Evolutionary conservation across 2,329 filamentous ascomycete genomes (phyloP).

Genomic region (Onygenales sp.): DNA sequence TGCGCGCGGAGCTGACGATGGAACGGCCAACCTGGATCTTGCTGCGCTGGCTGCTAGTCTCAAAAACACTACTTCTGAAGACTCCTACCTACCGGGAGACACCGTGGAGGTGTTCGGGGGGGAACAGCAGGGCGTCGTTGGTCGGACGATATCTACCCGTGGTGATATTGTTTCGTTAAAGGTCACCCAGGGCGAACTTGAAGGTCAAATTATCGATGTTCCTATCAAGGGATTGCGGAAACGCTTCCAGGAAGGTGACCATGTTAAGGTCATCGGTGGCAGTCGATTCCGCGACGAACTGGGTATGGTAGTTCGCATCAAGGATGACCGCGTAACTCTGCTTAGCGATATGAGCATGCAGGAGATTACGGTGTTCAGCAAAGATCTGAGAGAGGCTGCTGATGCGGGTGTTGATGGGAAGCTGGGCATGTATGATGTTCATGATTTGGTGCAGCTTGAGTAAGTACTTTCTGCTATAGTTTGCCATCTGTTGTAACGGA

Average conservation of each 20-base stretch:
- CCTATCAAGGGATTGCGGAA: slow-evolving; percentile 88
- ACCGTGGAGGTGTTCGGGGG: slow-evolving; percentile 94
- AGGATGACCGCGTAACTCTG: slow-evolving; percentile 83
- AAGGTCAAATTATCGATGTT: slow-evolving; percentile 79
- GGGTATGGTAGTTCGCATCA: slow-evolving; percentile 91
- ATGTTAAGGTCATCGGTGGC: slow-evolving; percentile 96
- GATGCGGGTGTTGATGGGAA: slow-evolving; percentile 78
- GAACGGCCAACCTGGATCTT: slow-evolving; percentile 86
- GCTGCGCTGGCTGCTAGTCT: slow-evolving; percentile 82
- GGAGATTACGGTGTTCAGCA: slow-evolving; percentile 96
- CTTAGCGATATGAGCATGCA: slow-evolving; percentile 86
- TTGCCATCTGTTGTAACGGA: not conserved
- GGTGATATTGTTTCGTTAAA: slow-evolving; percentile 85
- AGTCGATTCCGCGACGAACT: slow-evolving; percentile 92
- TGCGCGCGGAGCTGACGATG: slow-evolving; percentile 77
- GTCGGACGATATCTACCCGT: slow-evolving; percentile 75
- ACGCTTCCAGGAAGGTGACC: slow-evolving; percentile 84
- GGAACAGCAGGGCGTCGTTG: slow-evolving; percentile 85
- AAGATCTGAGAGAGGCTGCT: slow-evolving; percentile 85
- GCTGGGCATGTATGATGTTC: slow-evolving; percentile 81
- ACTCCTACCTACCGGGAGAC: slow-evolving; percentile 84
- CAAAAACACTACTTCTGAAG: slow-evolving; percentile 70
- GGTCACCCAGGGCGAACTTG: slow-evolving; percentile 72
- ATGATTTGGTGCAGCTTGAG: slow-evolving; percentile 91
- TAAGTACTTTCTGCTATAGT: slow-evolving; percentile 28